phyloP scores from a whole-genome alignment of 2,329 filamentous ascomycete species.

The Alternaria rosae region DNA sequence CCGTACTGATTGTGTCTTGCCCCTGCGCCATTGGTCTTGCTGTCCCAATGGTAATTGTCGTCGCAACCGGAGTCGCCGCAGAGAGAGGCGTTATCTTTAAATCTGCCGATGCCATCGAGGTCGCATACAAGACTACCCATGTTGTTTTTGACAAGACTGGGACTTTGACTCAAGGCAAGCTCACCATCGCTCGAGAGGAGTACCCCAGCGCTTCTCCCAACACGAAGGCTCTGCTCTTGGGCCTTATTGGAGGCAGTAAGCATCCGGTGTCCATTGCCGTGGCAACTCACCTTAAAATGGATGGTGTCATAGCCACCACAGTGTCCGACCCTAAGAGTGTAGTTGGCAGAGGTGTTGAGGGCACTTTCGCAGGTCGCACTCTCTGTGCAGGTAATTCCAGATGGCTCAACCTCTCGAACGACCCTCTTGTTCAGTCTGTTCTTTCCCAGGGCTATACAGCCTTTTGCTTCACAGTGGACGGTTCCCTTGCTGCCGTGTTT shows the following conservation, averaged over 20 bases:
- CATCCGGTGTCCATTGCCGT: conserved; percentile 64
- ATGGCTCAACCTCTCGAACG: conserved; percentile 55
- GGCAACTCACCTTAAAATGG: conserved; percentile 49
- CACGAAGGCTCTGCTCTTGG: conserved; percentile 39
- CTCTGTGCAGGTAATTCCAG: conserved; percentile 57
- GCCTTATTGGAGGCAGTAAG: conserved; percentile 53
- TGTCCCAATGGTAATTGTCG: conserved; percentile 79
- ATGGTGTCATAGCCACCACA: neutral
- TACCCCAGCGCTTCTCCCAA: conserved; percentile 20
- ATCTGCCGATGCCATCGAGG: conserved; percentile 67
- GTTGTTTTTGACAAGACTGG: conserved; percentile 85
- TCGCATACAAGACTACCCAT: conserved; percentile 66
- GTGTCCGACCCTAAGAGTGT: conserved; percentile 44
- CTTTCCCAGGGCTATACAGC: conserved; percentile 29
- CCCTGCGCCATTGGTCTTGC: conserved; percentile 79
- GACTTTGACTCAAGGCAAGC: conserved; percentile 70
- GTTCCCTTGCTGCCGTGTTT: conserved; percentile 55
- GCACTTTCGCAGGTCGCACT: conserved; percentile 31
- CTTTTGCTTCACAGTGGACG: conserved; percentile 64
- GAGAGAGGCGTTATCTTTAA: conserved; percentile 74
- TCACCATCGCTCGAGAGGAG: conserved; percentile 46
- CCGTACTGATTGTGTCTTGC: conserved; percentile 78
- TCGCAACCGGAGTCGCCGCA: conserved; percentile 72
- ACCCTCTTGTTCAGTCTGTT: conserved; percentile 53
- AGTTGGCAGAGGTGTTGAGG: conserved; percentile 56